Conservation (phyloP, 176 grass and related monocot species). For the Thalia dealbata region DNA sequence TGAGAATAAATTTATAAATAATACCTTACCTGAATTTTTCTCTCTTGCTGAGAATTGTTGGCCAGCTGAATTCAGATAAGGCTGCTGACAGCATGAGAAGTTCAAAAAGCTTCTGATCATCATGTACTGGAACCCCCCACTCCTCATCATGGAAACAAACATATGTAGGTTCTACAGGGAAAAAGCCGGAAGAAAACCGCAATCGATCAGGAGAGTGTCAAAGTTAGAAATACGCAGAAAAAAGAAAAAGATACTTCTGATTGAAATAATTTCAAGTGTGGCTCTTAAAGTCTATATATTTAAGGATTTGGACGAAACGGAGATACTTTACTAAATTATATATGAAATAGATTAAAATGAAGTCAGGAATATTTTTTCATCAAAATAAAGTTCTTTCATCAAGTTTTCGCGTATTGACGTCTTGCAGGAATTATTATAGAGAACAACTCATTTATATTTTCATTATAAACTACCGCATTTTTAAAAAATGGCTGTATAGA, state of each 20-base stretch:
- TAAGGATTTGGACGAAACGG: neutral
- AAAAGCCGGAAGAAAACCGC: neutral
- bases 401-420: no score
- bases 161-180: constrained; percentile 29
- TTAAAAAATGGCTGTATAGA: no score
- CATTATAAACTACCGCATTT: no score
- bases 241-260: no score
- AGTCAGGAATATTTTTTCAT: no score
- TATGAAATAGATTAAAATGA: no score
- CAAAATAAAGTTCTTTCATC: no score
- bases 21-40: constrained; percentile 32
- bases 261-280: no score
- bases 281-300: no score
- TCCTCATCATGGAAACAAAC: constrained; percentile 48
- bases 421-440: no score
- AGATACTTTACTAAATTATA: neutral
- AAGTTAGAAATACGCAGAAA: neutral
- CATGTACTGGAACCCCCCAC: constrained; percentile 38
- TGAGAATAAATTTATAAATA: neutral
- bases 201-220: neutral
- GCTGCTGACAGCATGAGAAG: constrained; percentile 41
- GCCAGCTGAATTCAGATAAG: constrained; percentile 42
- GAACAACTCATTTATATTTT: no score
- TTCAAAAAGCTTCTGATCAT: constrained; percentile 47
- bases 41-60: constrained; percentile 42